These are phyloP conservation scores for Lasiodiplodia sp. DNA, from an alignment of 2,329 filamentous ascomycete species.

Conservation along the genomic window DNA sequence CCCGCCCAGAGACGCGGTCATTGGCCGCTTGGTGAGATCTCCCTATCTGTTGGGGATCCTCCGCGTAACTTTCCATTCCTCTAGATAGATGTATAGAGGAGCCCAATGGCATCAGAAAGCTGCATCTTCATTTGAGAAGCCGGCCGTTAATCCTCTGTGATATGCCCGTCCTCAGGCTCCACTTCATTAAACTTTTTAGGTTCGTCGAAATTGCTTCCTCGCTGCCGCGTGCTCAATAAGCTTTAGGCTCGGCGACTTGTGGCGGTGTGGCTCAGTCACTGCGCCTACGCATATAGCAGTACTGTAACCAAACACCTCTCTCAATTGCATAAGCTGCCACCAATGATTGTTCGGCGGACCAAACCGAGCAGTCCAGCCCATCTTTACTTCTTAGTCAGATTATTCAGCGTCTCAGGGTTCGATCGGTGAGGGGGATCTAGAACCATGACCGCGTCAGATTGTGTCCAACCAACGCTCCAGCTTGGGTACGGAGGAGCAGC, in stretches of 20 bases:
- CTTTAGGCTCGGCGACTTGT: background rate
- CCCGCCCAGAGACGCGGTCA: background rate
- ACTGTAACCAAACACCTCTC: background rate
- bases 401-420: constrained; percentile 47
- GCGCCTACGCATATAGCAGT: background rate
- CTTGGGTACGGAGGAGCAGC: background rate
- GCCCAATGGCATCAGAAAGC: background rate
- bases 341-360: background rate
- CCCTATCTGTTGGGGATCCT: constrained; percentile 11
- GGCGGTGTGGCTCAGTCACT: constrained; percentile 14
- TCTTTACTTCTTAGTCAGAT: background rate
- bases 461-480: background rate
- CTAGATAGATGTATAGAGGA: background rate
- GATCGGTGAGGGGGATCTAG: constrained; percentile 50
- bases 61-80: constrained; percentile 1
- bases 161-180: background rate
- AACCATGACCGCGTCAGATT: background rate
- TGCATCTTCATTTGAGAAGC: background rate
- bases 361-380: background rate
- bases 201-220: constrained; percentile 4
- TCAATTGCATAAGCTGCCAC: background rate
- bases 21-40: no score
- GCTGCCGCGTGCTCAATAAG: background rate
- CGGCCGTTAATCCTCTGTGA: background rate
- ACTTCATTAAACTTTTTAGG: constrained; percentile 8